Conservation (phyloP, 805 yeast genomes). For the Sugiyamaella chiloensis region DNA sequence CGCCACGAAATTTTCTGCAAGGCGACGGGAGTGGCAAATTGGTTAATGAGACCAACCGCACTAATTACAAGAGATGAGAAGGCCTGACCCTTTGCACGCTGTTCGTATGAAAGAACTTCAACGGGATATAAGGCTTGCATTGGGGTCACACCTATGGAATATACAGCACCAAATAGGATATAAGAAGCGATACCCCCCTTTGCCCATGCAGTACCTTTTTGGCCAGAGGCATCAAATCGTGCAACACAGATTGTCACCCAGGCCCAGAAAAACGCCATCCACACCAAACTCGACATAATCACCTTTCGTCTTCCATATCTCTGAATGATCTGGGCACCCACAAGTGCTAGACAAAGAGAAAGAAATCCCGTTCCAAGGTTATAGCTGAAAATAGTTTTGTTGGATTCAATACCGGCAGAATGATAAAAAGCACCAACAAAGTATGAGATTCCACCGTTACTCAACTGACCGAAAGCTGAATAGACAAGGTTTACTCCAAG, state of each 20-base stretch:
- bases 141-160: slow-evolving; percentile 35
- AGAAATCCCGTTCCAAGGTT: slow-evolving; percentile 15
- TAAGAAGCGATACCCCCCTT: slow-evolving; percentile 22
- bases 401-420: slow-evolving; percentile 18
- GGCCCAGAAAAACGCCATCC: slow-evolving; percentile 24
- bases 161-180: slow-evolving; percentile 19
- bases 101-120: slow-evolving; percentile 31
- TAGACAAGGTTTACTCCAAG: slow-evolving; percentile 17
- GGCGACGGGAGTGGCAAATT: slow-evolving; percentile 29
- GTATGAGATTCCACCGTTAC: slow-evolving; percentile 22
- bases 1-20: slow-evolving; percentile 34
- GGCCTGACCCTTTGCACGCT: slow-evolving; percentile 33
- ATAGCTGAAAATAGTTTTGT: slow-evolving; percentile 26
- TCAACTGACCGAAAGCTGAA: slow-evolving; percentile 17
- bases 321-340: slow-evolving; percentile 29
- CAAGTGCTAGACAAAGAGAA: slow-evolving; percentile 15
- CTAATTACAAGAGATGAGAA: slow-evolving; percentile 29
- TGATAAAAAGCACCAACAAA: slow-evolving; percentile 18
- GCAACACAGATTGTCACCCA: slow-evolving; percentile 38
- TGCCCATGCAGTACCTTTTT: slow-evolving; percentile 24
- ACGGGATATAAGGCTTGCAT: slow-evolving; percentile 38
- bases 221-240: slow-evolving; percentile 25
- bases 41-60: slow-evolving; percentile 33
- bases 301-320: slow-evolving; percentile 30
- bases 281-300: slow-evolving; percentile 25